Base-by-base conservation (phyloP, 163 green algal species). In the Scenedesmus sp. region DNA sequence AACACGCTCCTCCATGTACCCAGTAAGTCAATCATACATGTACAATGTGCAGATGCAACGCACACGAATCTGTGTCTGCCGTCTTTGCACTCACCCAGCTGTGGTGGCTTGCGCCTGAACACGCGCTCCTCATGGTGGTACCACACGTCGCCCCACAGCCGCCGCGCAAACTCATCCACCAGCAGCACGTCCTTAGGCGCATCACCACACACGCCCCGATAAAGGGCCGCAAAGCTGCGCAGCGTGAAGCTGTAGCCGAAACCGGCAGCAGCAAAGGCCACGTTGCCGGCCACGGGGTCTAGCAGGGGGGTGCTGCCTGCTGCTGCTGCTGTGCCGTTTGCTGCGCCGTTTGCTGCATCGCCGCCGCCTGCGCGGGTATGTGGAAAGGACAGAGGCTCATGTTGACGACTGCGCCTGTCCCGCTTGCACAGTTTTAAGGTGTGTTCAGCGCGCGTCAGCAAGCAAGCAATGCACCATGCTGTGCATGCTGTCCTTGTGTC, bases 81-180 rank as follows among this genome's bases (percentile, higher is more conserved):
- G 10, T 12, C 62, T 15, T 20, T 70, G 10, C 62, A 12, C 62
- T 15, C 62, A 20, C 62, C 62, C 76, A 92, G 81, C 66, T 88
- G 82, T 26, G 88, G 88, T 13, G 96, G 91, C 90, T 96, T 97
- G 20, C 95, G 90, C 10, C 93, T 92, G 93, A 98, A 98, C 4
- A 93, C 91, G 4, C 97, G 93, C 55, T 95, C 96, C 86, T 96
- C 94, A 0, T 93, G 85, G 88, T 99, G 90, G 94, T 97, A 99
- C 93, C 97, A 99, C 16, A 98, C 84, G 95, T 99, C 98, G 12
- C 98, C 98, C 98, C 98, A 99, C 83, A 99, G 94, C 77, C 97
- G 95, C 60, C 88, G 82, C 18, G 97, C 97, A 91, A 99, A 98
- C 91, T 97, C 95, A 5, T 88, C 76, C 0, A 92, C 18, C 66